These are phyloP conservation scores for Kuraishia capsulata DNA, from an alignment of 805 yeast genomes.

Conservation along the genomic window DNA sequence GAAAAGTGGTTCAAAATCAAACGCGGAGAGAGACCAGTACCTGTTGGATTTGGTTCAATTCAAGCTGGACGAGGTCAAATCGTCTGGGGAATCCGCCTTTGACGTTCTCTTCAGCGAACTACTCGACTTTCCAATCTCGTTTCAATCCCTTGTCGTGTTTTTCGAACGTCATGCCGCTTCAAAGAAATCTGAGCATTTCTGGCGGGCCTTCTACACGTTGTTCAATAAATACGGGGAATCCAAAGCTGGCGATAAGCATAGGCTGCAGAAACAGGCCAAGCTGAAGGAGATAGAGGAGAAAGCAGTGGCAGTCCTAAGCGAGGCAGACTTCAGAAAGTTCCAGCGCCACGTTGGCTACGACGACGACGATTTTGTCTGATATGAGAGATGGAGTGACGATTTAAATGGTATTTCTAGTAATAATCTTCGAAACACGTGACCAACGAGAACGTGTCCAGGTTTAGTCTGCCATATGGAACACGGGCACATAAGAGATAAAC, in stretches of 20 bases:
- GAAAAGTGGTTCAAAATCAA: conserved; percentile 1
- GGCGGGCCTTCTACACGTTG: conserved; percentile 16
- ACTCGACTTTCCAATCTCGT: conserved; percentile 15
- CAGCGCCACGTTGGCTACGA: neutral
- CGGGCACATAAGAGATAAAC: no score
- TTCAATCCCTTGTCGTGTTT: conserved; percentile 13
- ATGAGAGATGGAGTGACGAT: no score
- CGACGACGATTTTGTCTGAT: neutral
- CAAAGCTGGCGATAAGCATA: no score
- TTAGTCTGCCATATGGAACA: no score
- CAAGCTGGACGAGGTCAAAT: conserved; percentile 15
- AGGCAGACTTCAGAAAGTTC: neutral
- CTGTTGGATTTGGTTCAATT: conserved; percentile 19
- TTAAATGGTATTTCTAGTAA: no score
- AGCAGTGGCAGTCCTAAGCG: neutral
- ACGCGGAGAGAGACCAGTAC: conserved; percentile 12
- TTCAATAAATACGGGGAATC: neutral
- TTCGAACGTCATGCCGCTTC: conserved; percentile 15
- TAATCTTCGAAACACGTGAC: no score
- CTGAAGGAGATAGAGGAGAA: neutral
- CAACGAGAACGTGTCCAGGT: no score
- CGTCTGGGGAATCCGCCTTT: conserved; percentile 18
- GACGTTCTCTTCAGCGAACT: conserved; percentile 27
- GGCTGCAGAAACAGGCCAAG: neutral
- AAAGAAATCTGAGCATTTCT: conserved; percentile 9